Evolutionary conservation across 164 flowering plant species (phyloP), one percentile per base, ranked within the genome.

Genomic region (Aristolochia contorta): DNA sequence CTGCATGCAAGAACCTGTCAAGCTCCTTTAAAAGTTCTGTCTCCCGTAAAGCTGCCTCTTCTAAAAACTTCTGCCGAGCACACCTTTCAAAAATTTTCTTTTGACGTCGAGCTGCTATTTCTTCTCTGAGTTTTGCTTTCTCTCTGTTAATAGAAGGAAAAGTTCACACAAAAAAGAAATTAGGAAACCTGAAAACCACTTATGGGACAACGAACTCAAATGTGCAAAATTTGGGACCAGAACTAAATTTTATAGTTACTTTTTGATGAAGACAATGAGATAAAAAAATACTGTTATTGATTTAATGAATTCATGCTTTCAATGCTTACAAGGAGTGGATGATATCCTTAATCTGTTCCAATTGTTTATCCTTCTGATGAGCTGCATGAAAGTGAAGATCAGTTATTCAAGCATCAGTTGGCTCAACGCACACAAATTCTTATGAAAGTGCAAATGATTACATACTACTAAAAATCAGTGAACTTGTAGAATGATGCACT

Each of bases 11-110:
- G 46, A 64, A 91, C 97, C 91, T 91, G 71, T 91, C 94, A 55
- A 88, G 89, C 61, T 82, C 87, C 67, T 77, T 81, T 62, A 91
- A 64, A 71, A 84, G 88, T 60, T 86, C 88, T 43, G 85, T 81
- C 62, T 91, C 97, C 59, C 80, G 72, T 60, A 80, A 56, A 65
- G 96, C 83, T 67, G 91, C 86, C 55, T 83, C 96, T 71, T 88
- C 97, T 56, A 88, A 67, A 69, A 69, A 74, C 65, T 82, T 85
- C 48, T 81, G 88, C 56, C 96, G 93, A 33, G 79, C 76, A 50
- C 66, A 85, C 61, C 85, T 80, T 48, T 73, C 55, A 33, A 81
- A 72, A 21, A 81, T 77, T 70, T 84, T 91, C 73, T 80, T 80
- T 71, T 88, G 90, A 68, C 88, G 67, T 41, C 83, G 91, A 22